Conservation (phyloP, 495 filamentous ascomycete genomes). For the Geopyxis carbonaria region DNA sequence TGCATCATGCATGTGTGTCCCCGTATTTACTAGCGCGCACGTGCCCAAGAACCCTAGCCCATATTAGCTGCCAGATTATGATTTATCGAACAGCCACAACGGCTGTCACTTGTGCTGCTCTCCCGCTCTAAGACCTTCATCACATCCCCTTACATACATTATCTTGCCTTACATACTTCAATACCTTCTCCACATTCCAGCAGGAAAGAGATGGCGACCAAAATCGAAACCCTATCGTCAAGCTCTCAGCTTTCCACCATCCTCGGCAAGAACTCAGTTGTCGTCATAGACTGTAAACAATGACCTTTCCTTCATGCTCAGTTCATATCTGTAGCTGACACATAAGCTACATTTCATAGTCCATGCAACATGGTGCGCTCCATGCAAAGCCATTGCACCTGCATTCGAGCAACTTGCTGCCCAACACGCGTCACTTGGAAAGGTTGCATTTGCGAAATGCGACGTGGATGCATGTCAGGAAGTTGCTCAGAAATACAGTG, state of each 20-base stretch:
- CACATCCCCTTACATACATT: no score
- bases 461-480: conserved; percentile 38
- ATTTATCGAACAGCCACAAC: no score
- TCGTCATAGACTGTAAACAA: conserved; percentile 22
- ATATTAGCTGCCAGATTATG: no score
- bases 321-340: conserved; percentile 5
- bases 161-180: no score
- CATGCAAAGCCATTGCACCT: conserved; percentile 52
- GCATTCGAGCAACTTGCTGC: conserved; percentile 36
- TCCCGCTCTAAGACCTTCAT: no score
- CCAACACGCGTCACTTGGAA: conserved; percentile 27
- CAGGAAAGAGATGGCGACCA: conserved; percentile 10
- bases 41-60: no score
- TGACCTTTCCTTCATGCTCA: neutral
- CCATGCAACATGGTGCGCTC: conserved; percentile 48
- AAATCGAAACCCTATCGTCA: conserved; percentile 17
- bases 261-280: conserved; percentile 14
- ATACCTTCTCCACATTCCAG: neutral
- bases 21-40: no score
- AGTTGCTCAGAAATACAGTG: conserved; percentile 30
- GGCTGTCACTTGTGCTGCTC: no score
- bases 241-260: conserved; percentile 18
- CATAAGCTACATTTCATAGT: conserved; percentile 19
- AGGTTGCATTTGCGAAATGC: conserved; percentile 42
- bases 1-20: no score